Evolutionary conservation across 306 rosid genomes (phyloP).

Genomic region (Cajanus cajan): DNA sequence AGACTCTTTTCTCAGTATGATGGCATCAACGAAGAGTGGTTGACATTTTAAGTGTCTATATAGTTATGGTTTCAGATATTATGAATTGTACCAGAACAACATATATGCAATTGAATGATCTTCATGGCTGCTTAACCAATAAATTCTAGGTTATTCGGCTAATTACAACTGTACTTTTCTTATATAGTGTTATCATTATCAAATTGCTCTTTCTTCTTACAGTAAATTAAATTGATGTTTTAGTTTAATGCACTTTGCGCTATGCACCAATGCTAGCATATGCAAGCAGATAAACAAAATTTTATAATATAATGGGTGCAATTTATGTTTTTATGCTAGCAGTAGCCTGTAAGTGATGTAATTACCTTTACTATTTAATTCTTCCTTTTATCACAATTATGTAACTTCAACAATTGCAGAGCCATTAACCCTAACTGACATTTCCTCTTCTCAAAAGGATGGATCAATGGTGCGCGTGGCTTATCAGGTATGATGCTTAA

Average conservation of each 20-base stretch:
- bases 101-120: background rate
- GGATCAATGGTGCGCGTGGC: conserved; percentile 84
- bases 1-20: conserved; percentile 2
- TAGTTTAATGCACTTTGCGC: background rate
- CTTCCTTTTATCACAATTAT: conserved; percentile 16
- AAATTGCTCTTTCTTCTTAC: background rate
- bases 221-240: background rate
- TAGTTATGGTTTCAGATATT: conserved; percentile 14
- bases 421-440: conserved; percentile 59
- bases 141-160: background rate
- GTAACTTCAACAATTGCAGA: conserved; percentile 49
- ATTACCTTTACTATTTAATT: background rate
- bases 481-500: conserved; percentile 63
- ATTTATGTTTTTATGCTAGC: conserved; percentile 17
- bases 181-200: background rate
- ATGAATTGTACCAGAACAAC: conserved; percentile 5
- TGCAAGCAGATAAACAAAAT: background rate
- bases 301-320: background rate
- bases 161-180: background rate
- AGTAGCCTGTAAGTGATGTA: background rate
- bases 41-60: background rate
- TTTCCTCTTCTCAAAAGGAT: conserved; percentile 43
- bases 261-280: background rate
- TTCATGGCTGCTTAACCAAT: background rate
- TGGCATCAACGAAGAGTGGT: background rate